These are phyloP conservation scores for Xylaria castorea DNA, from an alignment of 495 filamentous ascomycete species.

Conservation along the genomic window DNA sequence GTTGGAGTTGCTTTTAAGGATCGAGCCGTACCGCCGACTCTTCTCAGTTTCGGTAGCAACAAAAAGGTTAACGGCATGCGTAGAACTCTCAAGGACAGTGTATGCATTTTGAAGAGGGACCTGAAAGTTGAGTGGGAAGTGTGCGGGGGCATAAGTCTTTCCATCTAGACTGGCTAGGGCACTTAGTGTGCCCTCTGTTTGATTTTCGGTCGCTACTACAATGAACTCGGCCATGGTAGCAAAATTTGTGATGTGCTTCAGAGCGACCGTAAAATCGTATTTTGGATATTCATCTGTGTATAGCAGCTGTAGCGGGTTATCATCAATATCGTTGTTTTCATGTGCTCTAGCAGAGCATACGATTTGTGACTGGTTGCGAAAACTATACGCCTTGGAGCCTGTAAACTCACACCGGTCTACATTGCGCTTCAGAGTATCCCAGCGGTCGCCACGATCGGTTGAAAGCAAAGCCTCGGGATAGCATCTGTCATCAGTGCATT, in stretches of 20 bases:
- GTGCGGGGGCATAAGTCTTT: slow-evolving; percentile 76
- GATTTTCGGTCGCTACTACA: slow-evolving; percentile 77
- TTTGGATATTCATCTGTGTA: slow-evolving; percentile 78
- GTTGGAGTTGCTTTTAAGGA: slow-evolving; percentile 98
- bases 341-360: slow-evolving; percentile 79
- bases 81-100: slow-evolving; percentile 91
- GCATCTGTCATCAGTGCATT: slow-evolving; percentile 68
- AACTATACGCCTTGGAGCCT: slow-evolving; percentile 63
- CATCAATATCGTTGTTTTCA: slow-evolving; percentile 62
- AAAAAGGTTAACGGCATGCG: slow-evolving; percentile 90
- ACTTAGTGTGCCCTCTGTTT: slow-evolving; percentile 70
- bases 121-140: slow-evolving; percentile 82
- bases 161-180: slow-evolving; percentile 87
- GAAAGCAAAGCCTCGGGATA: slow-evolving; percentile 73
- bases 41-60: slow-evolving; percentile 71
- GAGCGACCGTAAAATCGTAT: slow-evolving; percentile 59
- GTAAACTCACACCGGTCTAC: slow-evolving; percentile 85
- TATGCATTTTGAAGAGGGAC: slow-evolving; percentile 79
- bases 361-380: slow-evolving; percentile 69
- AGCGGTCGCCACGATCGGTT: slow-evolving; percentile 75
- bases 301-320: slow-evolving; percentile 71
- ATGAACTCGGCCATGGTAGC: slow-evolving; percentile 96
- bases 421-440: slow-evolving; percentile 70
- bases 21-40: slow-evolving; percentile 75
- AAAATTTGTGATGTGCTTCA: slow-evolving; percentile 78